These are phyloP conservation scores for Ceratobasidium sp. DNA, from an alignment of 1,284 basidiomycete genomes.

Conservation along the genomic window DNA sequence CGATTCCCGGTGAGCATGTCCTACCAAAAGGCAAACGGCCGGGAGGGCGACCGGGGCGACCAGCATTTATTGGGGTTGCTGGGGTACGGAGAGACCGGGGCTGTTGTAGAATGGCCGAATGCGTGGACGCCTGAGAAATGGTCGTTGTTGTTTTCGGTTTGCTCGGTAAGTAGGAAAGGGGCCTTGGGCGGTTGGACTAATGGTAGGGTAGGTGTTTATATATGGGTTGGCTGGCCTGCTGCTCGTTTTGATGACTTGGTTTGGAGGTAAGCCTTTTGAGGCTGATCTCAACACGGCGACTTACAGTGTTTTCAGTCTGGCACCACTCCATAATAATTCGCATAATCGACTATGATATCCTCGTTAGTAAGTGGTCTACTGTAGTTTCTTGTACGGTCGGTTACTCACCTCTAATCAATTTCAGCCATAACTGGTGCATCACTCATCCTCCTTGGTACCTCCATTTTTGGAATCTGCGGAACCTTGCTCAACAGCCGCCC, in stretches of 20 bases:
- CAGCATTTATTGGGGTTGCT: constrained; percentile 18
- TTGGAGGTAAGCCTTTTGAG: constrained; percentile 57
- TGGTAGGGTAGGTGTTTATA: constrained; percentile 50
- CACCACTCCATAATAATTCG: constrained; percentile 60
- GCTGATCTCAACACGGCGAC: not conserved
- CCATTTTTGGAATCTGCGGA: constrained; percentile 70
- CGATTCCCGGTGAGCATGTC: constrained; percentile 33
- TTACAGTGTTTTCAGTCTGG: constrained; percentile 32
- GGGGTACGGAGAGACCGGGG: constrained; percentile 39
- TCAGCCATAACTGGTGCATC: constrained; percentile 67
- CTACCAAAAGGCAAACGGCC: constrained; percentile 20
- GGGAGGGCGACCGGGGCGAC: constrained; percentile 2
- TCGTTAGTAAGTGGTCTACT: constrained; percentile 52
- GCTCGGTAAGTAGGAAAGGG: constrained; percentile 51
- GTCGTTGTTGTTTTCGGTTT: constrained; percentile 61
- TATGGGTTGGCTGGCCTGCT: constrained; percentile 60
- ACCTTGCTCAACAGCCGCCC: constrained; percentile 75
- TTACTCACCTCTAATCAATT: constrained; percentile 43
- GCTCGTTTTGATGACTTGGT: constrained; percentile 64
- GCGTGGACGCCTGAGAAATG: constrained; percentile 65
- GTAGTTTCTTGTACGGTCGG: not conserved
- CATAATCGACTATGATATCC: constrained; percentile 63
- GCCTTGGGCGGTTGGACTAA: not conserved
- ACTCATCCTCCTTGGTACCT: constrained; percentile 65
- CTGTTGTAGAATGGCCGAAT: constrained; percentile 36